These are phyloP conservation scores for Chenopodium quinoa DNA, from an alignment of 148 eudicot genomes.

Conservation along the genomic window DNA sequence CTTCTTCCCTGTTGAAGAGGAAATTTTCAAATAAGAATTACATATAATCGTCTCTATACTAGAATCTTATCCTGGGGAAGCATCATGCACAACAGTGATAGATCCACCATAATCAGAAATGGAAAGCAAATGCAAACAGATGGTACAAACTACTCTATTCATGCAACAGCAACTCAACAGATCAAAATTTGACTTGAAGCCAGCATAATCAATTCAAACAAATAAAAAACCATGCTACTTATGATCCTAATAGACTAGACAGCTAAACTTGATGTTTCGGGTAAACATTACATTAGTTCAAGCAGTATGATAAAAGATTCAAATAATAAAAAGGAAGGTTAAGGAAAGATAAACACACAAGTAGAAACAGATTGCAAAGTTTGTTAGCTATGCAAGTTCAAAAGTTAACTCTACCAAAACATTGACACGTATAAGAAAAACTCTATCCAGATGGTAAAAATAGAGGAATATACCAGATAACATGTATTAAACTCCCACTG, in stretches of 20 bases:
- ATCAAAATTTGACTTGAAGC: not conserved
- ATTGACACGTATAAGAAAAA: not conserved
- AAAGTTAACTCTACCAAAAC: not conserved
- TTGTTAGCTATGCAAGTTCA: not conserved
- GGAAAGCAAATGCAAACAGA: not conserved
- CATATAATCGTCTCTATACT: not conserved
- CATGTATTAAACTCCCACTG: conserved; percentile 94
- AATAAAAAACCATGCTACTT: not conserved
- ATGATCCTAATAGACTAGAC: not conserved
- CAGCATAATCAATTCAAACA: not conserved
- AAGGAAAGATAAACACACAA: not conserved
- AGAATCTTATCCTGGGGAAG: not conserved
- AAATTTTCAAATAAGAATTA: not conserved
- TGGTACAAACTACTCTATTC: not conserved
- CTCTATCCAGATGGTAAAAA: not conserved
- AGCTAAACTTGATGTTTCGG: not conserved
- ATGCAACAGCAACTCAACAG: not conserved
- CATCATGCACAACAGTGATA: not conserved
- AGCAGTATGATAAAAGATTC: not conserved
- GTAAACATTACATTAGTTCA: too few relatives aligned
- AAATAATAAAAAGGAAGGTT: too few relatives aligned
- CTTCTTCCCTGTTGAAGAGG: conserved; percentile 72
- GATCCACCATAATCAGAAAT: not conserved
- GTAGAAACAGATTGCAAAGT: not conserved
- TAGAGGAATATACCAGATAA: conserved; percentile 60